phyloP scores from a whole-genome alignment of 176 grass and related monocot species.

The Panicum miliaceum region DNA sequence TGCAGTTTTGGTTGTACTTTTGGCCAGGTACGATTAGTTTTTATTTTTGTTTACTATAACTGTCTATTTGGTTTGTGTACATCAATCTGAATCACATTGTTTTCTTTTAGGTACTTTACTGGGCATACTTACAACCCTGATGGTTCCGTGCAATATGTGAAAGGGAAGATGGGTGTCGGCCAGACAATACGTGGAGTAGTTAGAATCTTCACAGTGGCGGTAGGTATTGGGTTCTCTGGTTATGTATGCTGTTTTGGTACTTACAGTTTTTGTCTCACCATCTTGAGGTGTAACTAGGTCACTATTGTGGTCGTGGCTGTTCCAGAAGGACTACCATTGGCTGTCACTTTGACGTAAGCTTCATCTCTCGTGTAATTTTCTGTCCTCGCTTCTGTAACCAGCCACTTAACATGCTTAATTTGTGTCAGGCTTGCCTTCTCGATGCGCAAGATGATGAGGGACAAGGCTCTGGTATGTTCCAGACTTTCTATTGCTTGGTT shows the following conservation, averaged over 20 bases:
- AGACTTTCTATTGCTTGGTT: background rate
- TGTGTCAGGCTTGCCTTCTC: conserved; percentile 82
- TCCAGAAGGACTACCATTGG: conserved; percentile 93
- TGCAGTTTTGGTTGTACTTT: conserved; percentile 74
- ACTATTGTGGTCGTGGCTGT: conserved; percentile 93
- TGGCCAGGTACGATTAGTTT: conserved; percentile 62
- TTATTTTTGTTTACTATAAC: background rate
- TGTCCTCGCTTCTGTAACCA: background rate
- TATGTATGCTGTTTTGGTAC: background rate
- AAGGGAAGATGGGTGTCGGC: conserved; percentile 82
- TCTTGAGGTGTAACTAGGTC: conserved; percentile 55
- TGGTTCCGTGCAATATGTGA: conserved; percentile 81
- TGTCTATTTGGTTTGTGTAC: conserved; percentile 18
- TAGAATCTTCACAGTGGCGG: conserved; percentile 90
- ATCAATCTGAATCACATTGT: background rate
- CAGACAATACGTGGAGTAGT: conserved; percentile 66
- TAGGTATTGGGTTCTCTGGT: conserved; percentile 50
- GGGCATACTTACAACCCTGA: conserved; percentile 79
- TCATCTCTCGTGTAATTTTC: conserved; percentile 4
- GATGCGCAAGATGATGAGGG: conserved; percentile 98
- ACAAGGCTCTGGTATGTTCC: conserved; percentile 82
- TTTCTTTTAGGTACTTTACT: conserved; percentile 85
- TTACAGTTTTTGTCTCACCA: conserved; percentile 36
- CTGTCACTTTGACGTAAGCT: conserved; percentile 96
- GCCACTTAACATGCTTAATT: conserved; percentile 35